Evolutionary conservation across 108 stramenopile genomes (phyloP).

Genomic region (Cyclotella cryptica): DNA sequence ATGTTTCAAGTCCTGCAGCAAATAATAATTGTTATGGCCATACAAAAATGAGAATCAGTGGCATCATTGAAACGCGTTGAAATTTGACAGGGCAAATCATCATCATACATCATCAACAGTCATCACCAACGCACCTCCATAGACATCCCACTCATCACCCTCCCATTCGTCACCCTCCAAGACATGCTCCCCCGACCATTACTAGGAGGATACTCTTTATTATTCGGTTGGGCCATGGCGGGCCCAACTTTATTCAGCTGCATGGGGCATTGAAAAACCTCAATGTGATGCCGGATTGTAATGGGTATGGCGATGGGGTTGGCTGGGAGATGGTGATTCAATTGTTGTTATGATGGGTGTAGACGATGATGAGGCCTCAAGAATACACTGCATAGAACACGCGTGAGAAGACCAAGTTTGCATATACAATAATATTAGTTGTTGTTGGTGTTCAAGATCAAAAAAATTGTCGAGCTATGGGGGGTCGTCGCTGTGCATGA

Average conservation of each 20-base stretch:
- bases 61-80: background rate
- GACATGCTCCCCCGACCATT: conserved; percentile 12
- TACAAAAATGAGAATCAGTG: background rate
- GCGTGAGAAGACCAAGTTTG: no score
- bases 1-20: conserved; percentile 76
- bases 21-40: background rate
- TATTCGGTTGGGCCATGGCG: conserved; percentile 12
- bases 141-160: conserved; percentile 71
- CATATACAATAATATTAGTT: no score
- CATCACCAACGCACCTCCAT: conserved; percentile 74
- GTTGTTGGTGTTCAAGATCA: no score
- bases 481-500: no score
- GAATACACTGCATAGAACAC: no score
- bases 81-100: background rate
- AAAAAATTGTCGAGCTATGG: no score
- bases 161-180: conserved; percentile 37
- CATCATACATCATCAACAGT: background rate
- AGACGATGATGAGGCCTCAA: no score
- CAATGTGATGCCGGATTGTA: background rate
- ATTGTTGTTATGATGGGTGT: no score
- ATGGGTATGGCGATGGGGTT: no score
- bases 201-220: background rate
- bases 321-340: no score
- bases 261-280: background rate
- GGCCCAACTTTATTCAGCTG: conserved; percentile 25